Evolutionary conservation across 768 basidiomycete genomes (phyloP), one percentile per base, ranked within the genome.

Genomic region (Tulasnella calospora): DNA sequence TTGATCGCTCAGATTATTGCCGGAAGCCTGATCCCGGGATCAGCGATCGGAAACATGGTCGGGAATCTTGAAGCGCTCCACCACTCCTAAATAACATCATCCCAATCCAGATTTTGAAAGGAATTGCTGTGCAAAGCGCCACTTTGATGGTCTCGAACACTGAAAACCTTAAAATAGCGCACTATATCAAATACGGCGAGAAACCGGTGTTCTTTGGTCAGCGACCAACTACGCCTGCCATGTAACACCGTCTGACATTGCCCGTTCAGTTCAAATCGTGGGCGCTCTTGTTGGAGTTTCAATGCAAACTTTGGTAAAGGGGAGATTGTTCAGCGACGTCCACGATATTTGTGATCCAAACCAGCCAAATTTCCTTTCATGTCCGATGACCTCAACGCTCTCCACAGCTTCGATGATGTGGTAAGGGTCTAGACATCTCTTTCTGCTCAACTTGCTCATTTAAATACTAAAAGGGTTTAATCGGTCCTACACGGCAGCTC

Each of bases 101-200:
- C 27, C n/a, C 27, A 27, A 67, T 5, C 30, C 61, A 67, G 61
- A 35, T 82, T 17, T 83, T 86, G 72, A 82, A 84, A 2, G 78
- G 86, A 8, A 44, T 67, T 0, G 80, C 82, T 9, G 82, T 80
- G 0, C 75, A 83, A n/a, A 74, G 79, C 13, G 85, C 84, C 78
- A 80, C 83, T 0, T 82, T 84, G 40, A 84, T 85, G 36, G 80
- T 85, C 23, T 84, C 84, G 73, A 77, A 81, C 23, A 87, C 87
- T 0, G 86, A 88, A 80, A 88, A 88, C 82, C 86, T 88, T 82
- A 88, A 88, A 81, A 82, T 87, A 4, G 86, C 88, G 9, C 88
- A 87, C 8, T 81, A 87, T 8, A 81, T 83, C 0, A 85, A 85
- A 0, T 88, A 88, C 80, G 70, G 81, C 81, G 2, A 38, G 19